phyloP scores from a whole-genome alignment of 805 yeast genomes.

The Metschnikowia anglica region DNA sequence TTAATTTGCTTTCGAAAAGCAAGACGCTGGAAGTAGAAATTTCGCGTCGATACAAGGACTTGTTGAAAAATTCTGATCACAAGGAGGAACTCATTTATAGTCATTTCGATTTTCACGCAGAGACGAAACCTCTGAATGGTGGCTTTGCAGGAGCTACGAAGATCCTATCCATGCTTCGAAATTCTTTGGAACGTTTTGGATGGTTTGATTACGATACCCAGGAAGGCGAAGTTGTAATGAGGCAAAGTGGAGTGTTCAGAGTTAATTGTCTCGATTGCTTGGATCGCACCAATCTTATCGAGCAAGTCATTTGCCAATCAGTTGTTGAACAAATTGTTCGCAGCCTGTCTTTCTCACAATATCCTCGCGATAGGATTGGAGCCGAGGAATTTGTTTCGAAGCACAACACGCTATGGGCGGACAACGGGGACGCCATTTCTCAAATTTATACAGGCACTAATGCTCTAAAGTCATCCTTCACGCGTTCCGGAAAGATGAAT shows the following conservation, averaged over 20 bases:
- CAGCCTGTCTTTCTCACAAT: not conserved
- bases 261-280: slow-evolving; percentile 93
- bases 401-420: slow-evolving; percentile 52
- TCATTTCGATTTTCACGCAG: slow-evolving; percentile 91
- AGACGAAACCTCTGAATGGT: slow-evolving; percentile 72
- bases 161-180: slow-evolving; percentile 61
- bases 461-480: slow-evolving; percentile 83
- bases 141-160: slow-evolving; percentile 82
- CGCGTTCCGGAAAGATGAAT: slow-evolving; percentile 94
- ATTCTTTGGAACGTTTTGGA: slow-evolving; percentile 74
- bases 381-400: slow-evolving; percentile 16
- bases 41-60: slow-evolving; percentile 62
- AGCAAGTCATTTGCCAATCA: slow-evolving; percentile 74
- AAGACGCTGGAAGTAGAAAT: slow-evolving; percentile 76
- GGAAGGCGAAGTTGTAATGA: slow-evolving; percentile 54
- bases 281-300: slow-evolving; percentile 89
- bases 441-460: slow-evolving; percentile 75
- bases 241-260: slow-evolving; percentile 89
- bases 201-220: slow-evolving; percentile 72
- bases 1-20: slow-evolving; percentile 76
- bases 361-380: slow-evolving; percentile 11
- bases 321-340: slow-evolving; percentile 49
- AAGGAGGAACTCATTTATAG: slow-evolving; percentile 50
- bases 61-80: slow-evolving; percentile 39
- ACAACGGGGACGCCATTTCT: slow-evolving; percentile 64